A percentile compares a stretch with the other conserved stretches of the same genome.
These are phyloP conservation scores for Crithidia thermophila DNA, from an alignment of 208 protist genomes.

Conservation along the genomic window DNA sequence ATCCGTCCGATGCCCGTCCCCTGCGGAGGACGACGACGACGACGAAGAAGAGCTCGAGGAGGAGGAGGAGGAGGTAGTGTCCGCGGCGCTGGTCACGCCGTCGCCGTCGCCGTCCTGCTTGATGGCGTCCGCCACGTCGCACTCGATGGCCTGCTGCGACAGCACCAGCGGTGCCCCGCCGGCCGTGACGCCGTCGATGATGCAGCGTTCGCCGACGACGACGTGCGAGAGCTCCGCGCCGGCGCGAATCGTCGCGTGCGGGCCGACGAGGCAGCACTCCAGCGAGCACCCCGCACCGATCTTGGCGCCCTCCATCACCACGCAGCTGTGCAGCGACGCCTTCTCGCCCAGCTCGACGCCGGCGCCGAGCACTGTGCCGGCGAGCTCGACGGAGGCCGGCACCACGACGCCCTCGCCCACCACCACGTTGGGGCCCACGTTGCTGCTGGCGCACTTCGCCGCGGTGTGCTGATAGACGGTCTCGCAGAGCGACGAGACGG, in stretches of 20 bases:
- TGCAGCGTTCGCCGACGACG: constrained; percentile 59
- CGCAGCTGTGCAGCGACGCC: constrained; percentile 54
- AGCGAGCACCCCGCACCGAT: constrained; percentile 64
- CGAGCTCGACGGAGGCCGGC: constrained; percentile 49
- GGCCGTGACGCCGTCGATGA: constrained; percentile 26
- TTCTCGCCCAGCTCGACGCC: constrained; percentile 64
- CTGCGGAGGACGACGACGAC: constrained; percentile 12
- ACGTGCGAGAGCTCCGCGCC: constrained; percentile 52
- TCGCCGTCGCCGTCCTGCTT: background rate
- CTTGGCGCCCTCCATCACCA: constrained; percentile 64
- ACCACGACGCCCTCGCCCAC: constrained; percentile 66
- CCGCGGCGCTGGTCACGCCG: background rate
- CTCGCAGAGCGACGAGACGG: constrained; percentile 61
- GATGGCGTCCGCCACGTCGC: constrained; percentile 7
- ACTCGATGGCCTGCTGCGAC: constrained; percentile 26
- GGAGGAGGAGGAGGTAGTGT: background rate
- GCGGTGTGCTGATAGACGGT: constrained; percentile 80
- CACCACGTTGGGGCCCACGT: constrained; percentile 57
- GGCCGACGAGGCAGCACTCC: constrained; percentile 63
- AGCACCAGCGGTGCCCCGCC: constrained; percentile 18
- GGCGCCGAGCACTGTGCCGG: constrained; percentile 57
- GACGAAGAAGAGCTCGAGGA: background rate
- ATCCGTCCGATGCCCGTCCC: constrained; percentile 11
- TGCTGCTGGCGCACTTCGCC: constrained; percentile 30
- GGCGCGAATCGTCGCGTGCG: constrained; percentile 45